phyloP scores from a whole-genome alignment of 192 early-diverging fungal genomes.

The Chytriomyces sp. region DNA sequence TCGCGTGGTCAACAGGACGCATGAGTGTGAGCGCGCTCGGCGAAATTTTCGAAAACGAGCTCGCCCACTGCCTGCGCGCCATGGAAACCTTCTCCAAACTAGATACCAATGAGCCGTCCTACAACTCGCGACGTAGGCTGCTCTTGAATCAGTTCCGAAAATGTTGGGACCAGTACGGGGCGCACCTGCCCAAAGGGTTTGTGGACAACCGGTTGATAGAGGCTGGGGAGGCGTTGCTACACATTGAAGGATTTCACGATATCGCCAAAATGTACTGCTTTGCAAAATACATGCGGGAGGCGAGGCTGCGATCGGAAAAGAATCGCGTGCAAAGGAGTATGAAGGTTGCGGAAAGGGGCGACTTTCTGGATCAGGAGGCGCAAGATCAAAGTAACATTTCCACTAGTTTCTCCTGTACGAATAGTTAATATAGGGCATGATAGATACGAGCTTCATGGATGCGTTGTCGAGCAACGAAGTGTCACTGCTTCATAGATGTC shows the following conservation, averaged over 20 bases:
- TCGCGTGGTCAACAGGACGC: constrained; percentile 23
- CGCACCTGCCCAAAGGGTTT: constrained; percentile 34
- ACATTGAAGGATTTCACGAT: constrained; percentile 38
- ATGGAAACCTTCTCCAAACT: constrained; percentile 34
- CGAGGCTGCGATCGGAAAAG: not conserved
- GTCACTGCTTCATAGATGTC: too few relatives aligned
- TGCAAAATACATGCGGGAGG: constrained; percentile 28
- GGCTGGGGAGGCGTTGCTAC: constrained; percentile 39
- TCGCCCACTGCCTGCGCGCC: constrained; percentile 27
- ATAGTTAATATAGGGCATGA: too few relatives aligned
- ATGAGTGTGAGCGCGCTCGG: constrained; percentile 29
- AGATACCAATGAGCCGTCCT: constrained; percentile 20
- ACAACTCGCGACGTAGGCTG: constrained; percentile 39
- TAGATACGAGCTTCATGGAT: too few relatives aligned
- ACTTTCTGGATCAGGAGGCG: not conserved
- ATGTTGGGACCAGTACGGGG: constrained; percentile 45
- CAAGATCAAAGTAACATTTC: not conserved
- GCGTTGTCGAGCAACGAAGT: too few relatives aligned
- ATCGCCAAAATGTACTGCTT: constrained; percentile 41
- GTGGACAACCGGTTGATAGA: constrained; percentile 34
- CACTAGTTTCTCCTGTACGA: not conserved
- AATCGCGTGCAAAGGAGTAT: not conserved
- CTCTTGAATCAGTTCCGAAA: constrained; percentile 34
- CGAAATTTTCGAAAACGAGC: constrained; percentile 36
- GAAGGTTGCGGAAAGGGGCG: not conserved